Evolutionary conservation across 1,284 basidiomycete genomes (phyloP), one percentile per base, ranked within the genome.

Genomic region (Boletus semigastroideus): DNA sequence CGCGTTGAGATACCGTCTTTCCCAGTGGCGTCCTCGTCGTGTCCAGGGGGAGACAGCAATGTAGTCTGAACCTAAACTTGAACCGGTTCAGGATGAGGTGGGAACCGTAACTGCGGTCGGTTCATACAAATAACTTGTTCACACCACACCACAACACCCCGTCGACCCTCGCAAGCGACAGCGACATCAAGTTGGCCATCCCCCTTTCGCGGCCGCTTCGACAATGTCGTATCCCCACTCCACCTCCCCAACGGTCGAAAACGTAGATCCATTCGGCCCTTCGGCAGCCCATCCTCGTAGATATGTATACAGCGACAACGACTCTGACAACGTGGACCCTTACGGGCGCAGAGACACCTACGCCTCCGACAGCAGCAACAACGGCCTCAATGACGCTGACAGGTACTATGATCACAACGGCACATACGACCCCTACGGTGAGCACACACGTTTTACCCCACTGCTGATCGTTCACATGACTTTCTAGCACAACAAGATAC

Each of bases 231-330:
- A 68, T 49, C 64, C 63, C 27, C 67, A 69, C 13, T 69, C 69
- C 20, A 55, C 60, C 12, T 68, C 66, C 2, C 70, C 66, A 19
- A 58, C 57, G 14, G 53, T 63, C 50, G 72, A 73, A 51, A 61
- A 67, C 27, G 55, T 72, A 57, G 84, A 87, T 69, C 83, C 82
- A 59, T 86, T 85, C 70, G 74, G 70, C 60, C 65, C 72, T 48
- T 64, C 68, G 44, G 68, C 74, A 52, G 69, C 72, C 36, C 62
- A 73, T 34, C 70, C 72, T 59, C 71, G 73, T 45, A 74, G 80
- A 64, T 87, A 87, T 67, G 83, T 87, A 62, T 90, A 91, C 75
- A 84, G 79, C 67, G 89, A 92, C 76, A 84, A 82, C 64, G 88
- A 91, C 58, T 86, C 85, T 34, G 89, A 90, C 59, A 73, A 80